A percentile compares a stretch with the other conserved stretches of the same genome.
These are phyloP conservation scores for Magnaporthiopsis rhizophila DNA, from an alignment of 2,329 filamentous ascomycete species.

Conservation along the genomic window DNA sequence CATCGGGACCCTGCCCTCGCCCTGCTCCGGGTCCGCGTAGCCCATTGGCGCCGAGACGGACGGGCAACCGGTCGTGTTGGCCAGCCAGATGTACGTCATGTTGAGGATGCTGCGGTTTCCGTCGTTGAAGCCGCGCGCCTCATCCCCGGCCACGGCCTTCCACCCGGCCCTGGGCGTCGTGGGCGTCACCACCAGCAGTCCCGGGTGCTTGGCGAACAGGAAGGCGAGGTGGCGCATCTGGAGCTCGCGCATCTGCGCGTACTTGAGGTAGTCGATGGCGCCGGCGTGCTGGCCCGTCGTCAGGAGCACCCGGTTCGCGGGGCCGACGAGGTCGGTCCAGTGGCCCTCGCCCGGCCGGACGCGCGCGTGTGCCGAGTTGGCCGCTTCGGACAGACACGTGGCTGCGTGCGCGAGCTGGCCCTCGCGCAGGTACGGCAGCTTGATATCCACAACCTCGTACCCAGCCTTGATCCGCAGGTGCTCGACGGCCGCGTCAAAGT, in stretches of 20 bases:
- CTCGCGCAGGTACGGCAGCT: conserved; percentile 58
- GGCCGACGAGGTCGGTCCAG: conserved; percentile 49
- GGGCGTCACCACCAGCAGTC: conserved; percentile 70
- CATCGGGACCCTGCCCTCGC: conserved; percentile 51
- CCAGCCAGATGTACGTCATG: conserved; percentile 82
- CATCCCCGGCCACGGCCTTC: conserved; percentile 50
- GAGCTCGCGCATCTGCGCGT: conserved; percentile 64
- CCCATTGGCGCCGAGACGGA: conserved; percentile 68
- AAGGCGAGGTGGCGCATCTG: conserved; percentile 72
- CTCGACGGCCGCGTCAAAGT: conserved; percentile 55
- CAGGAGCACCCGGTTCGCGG: conserved; percentile 64
- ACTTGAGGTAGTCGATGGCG: conserved; percentile 62
- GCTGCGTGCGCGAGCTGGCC: conserved; percentile 70
- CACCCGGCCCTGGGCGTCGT: conserved; percentile 71
- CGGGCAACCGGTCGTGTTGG: conserved; percentile 75
- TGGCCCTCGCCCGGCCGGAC: conserved; percentile 32
- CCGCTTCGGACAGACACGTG: conserved; percentile 68
- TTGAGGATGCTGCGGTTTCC: conserved; percentile 63
- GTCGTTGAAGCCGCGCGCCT: conserved; percentile 66
- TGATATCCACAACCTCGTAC: conserved; percentile 49
- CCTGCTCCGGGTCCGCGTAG: conserved; percentile 51
- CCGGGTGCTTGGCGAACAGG: conserved; percentile 63
- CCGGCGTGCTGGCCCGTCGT: conserved; percentile 56
- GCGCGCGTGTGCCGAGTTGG: conserved; percentile 35
- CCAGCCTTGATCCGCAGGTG: conserved; percentile 43